Base-by-base conservation (phyloP, 2,329 filamentous ascomycete species). In the Teratosphaeria gauchensis region DNA sequence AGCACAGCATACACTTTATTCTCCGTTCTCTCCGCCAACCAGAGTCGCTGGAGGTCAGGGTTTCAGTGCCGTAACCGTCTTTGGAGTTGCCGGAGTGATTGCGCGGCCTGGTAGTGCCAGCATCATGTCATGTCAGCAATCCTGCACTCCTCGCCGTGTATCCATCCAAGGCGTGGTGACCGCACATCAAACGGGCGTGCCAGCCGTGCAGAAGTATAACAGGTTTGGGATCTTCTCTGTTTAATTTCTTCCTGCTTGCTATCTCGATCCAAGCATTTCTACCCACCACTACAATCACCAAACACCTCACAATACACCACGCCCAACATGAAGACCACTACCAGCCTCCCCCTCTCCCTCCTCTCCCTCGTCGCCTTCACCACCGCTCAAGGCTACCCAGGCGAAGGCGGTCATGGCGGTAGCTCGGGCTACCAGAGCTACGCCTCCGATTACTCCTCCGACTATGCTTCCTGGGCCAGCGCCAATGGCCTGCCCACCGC, bases 381-480 rank as follows among this genome's bases (percentile, higher is more conserved):
- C 35, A 51, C 51, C 19, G 53, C 58, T 4, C 59, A 58, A 58
- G 56, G 54, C 51, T 48, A 19, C 8, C 42, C 3, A n/a, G 42
- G 42, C 19, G 42, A 19, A 33, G 21, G 21, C 55, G 55, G 55
- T 33, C 53, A 24, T 53, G 53, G 54, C 53, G 53, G 5, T 35
- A 14, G 2, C 19, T 19, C 42, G 4, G 42, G 19, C 42, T 16
- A 16, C 42, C 9, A 16, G 5, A n/a, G 9, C 42, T 21, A 48
- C 42, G 42, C 38, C 38, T 46, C 38, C 38, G 11, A 35, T 7
- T 28, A 35, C 33, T 9, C 67, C 32, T 64, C 65, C 5, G 61
- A 67, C 56, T 71, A 66, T 65, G 64, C 64, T 55, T 64, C 67
- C 21, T 63, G 62, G 46, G 64, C 65, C 33, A 56, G 57, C 57